Percentiles rank a stretch among this genome's conserved stretches.
phyloP scores from a whole-genome alignment of 2,329 filamentous ascomycete species.

The Aspergillus ibericus region DNA sequence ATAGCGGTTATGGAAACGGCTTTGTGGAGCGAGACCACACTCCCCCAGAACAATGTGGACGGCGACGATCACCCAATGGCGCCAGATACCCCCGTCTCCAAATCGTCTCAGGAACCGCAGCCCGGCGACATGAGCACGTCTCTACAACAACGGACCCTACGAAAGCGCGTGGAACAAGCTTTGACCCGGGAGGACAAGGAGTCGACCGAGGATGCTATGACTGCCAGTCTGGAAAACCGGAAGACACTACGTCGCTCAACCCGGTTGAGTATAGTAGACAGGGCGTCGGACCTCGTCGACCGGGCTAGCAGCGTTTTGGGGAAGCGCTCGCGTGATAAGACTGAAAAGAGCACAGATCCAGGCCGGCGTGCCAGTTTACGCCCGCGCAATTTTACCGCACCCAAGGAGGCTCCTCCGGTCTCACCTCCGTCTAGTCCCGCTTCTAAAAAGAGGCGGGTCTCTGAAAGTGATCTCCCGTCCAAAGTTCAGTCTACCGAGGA shows the following conservation, averaged over 20 bases:
- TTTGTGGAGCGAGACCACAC: slow-evolving; percentile 27
- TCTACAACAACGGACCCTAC: slow-evolving; percentile 32
- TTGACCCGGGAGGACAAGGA: slow-evolving; percentile 27
- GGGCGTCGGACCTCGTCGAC: slow-evolving; percentile 48
- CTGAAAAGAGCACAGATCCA: slow-evolving; percentile 59
- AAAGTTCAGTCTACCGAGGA: slow-evolving; percentile 24
- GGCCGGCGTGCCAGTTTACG: slow-evolving; percentile 57
- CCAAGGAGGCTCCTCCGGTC: slow-evolving; percentile 25
- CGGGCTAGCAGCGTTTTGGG: slow-evolving; percentile 55
- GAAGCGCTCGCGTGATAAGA: slow-evolving; percentile 60
- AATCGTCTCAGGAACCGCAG: slow-evolving; percentile 33
- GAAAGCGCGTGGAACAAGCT: slow-evolving; percentile 32
- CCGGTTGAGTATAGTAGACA: slow-evolving; percentile 44
- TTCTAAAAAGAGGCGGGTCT: slow-evolving; percentile 46
- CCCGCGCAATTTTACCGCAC: slow-evolving; percentile 42
- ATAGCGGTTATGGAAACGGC: slow-evolving; percentile 43
- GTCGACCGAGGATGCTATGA: slow-evolving; percentile 23
- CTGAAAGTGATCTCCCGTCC: slow-evolving; percentile 33
- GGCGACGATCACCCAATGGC: slow-evolving; percentile 27
- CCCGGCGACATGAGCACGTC: slow-evolving; percentile 24
- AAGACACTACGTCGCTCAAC: slow-evolving; percentile 43
- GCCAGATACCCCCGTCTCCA: slow-evolving; percentile 37
- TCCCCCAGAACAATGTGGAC: slow-evolving; percentile 20
- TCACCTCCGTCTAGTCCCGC: slow-evolving; percentile 28
- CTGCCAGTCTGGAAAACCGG: slow-evolving; percentile 26